phyloP scores from a whole-genome alignment of 768 basidiomycete genomes.

The Pluteus cervinus region DNA sequence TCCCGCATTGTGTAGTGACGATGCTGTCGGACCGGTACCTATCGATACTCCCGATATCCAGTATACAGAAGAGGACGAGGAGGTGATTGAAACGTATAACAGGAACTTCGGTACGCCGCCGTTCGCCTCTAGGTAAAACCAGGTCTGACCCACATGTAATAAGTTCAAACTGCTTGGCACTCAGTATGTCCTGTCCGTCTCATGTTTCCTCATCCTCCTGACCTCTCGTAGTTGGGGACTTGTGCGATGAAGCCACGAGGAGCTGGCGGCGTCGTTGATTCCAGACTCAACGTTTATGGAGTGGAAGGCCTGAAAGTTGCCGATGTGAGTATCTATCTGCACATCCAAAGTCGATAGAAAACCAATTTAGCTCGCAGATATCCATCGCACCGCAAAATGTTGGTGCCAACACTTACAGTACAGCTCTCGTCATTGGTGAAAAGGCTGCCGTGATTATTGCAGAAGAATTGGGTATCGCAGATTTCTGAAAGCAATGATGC shows the following conservation, averaged over 20 bases:
- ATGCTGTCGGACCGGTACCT: slow-evolving; percentile 22
- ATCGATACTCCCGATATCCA: slow-evolving; percentile 28
- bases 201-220: neutral
- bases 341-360: no score
- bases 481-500: no score
- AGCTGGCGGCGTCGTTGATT: slow-evolving; percentile 55
- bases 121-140: no score
- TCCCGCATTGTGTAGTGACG: slow-evolving; percentile 19
- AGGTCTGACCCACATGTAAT: no score
- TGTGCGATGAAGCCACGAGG: slow-evolving; percentile 63
- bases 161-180: slow-evolving; percentile 39
- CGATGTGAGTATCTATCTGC: no score
- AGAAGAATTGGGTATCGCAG: slow-evolving; percentile 22
- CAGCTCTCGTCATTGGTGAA: slow-evolving; percentile 25
- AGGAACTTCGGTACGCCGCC: no score
- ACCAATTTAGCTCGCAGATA: no score
- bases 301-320: slow-evolving; percentile 53
- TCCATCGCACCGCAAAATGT: slow-evolving; percentile 34
- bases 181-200: slow-evolving; percentile 25
- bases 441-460: slow-evolving; percentile 42
- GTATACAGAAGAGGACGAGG: slow-evolving; percentile 36
- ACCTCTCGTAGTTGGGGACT: slow-evolving; percentile 50
- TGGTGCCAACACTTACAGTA: slow-evolving; percentile 14
- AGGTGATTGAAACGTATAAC: slow-evolving; percentile 33
- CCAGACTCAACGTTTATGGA: slow-evolving; percentile 56